Evolutionary conservation across 306 rosid species (phyloP).

Genomic region (Hippophae tibetana): DNA sequence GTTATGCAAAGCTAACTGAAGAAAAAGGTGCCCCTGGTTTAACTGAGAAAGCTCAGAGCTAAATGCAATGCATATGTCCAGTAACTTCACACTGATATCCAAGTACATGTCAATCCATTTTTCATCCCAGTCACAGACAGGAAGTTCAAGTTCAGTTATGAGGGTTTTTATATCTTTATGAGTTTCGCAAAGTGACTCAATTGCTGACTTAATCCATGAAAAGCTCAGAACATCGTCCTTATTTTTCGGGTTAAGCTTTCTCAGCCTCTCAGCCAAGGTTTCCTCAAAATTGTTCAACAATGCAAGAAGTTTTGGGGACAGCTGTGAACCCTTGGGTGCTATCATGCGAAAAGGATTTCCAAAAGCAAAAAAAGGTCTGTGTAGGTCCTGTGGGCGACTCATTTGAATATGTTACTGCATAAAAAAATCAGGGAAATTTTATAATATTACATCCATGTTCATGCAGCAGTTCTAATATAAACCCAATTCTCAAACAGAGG

Average conservation of each 20-base stretch:
- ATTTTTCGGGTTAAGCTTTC: slow-evolving; percentile 45
- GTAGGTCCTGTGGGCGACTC: slow-evolving; percentile 69
- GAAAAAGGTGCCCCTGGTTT: slow-evolving; percentile 53
- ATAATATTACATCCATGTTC: background rate
- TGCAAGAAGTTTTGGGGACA: slow-evolving; percentile 39
- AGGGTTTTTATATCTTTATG: slow-evolving; percentile 45
- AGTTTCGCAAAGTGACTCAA: slow-evolving; percentile 51
- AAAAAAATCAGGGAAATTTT: background rate
- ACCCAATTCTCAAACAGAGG: too few species aligned
- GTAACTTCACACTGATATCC: slow-evolving; percentile 65
- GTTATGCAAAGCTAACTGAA: slow-evolving; percentile 51
- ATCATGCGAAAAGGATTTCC: slow-evolving; percentile 68
- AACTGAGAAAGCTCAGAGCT: slow-evolving; percentile 73
- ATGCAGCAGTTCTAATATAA: too few species aligned
- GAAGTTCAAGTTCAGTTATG: slow-evolving; percentile 52
- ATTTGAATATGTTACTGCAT: slow-evolving; percentile 32
- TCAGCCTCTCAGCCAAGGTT: slow-evolving; percentile 55
- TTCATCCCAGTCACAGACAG: slow-evolving; percentile 69
- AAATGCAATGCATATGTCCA: slow-evolving; percentile 65
- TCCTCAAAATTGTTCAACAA: slow-evolving; percentile 51
- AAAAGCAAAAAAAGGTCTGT: slow-evolving; percentile 55
- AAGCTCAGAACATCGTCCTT: slow-evolving; percentile 60
- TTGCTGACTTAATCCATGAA: slow-evolving; percentile 72
- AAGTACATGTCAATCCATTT: slow-evolving; percentile 80
- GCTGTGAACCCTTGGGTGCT: slow-evolving; percentile 53